phyloP scores from a whole-genome alignment of 176 grass and related monocot species.

The Bothriochloa decipiens region DNA sequence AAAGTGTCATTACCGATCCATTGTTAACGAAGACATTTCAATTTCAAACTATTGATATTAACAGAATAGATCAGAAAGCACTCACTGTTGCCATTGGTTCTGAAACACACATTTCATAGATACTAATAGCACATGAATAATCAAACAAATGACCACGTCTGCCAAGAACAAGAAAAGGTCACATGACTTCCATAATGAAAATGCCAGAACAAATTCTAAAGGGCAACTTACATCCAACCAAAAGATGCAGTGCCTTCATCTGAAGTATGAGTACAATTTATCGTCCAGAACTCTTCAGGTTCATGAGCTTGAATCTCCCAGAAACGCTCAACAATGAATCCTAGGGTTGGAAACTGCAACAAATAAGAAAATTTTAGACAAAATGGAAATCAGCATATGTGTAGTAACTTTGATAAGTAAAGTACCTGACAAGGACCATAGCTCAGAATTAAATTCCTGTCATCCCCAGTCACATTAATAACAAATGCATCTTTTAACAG shows the following conservation, averaged over 20 bases:
- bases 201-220: conserved; percentile 11
- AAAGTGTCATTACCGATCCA: conserved; percentile 12
- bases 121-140: conserved; percentile 70
- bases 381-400: conserved; percentile 21
- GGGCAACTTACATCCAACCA: conserved; percentile 77
- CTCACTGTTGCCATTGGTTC: conserved; percentile 94
- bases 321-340: conserved; percentile 94
- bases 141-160: conserved; percentile 95
- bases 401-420: conserved; percentile 10
- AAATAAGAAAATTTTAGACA: conserved; percentile 44
- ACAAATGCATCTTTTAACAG: conserved; percentile 92
- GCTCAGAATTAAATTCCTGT: conserved; percentile 84
- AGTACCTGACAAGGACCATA: conserved; percentile 98
- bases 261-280: conserved; percentile 96
- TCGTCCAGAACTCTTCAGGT: conserved; percentile 95
- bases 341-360: conserved; percentile 92
- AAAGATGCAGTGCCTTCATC: conserved; percentile 86
- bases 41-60: conserved; percentile 20
- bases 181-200: conserved; percentile 32
- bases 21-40: conserved; percentile 17
- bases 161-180: conserved; percentile 44
- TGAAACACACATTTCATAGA: conserved; percentile 94
- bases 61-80: conserved; percentile 34
- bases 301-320: conserved; percentile 98
- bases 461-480: conserved; percentile 71